Conservation (phyloP, 2,329 filamentous ascomycete species). For the Aspergillus neoniger region DNA sequence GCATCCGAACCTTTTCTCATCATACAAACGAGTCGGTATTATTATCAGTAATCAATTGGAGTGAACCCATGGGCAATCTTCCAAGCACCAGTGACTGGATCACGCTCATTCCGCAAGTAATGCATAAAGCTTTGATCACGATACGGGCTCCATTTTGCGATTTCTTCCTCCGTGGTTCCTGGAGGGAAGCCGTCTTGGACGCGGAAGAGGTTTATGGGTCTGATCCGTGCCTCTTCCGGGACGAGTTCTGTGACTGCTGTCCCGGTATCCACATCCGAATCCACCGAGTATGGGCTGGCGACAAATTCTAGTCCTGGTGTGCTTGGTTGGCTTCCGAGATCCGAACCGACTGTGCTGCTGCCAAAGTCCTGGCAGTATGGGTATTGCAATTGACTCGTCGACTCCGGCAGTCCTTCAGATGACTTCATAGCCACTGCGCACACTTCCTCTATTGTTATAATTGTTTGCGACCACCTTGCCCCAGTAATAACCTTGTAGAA, state of each 20-base stretch:
- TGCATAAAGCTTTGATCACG: slow-evolving; percentile 25
- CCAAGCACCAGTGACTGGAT: slow-evolving; percentile 21
- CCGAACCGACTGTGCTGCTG: neutral
- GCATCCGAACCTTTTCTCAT: too few relatives aligned
- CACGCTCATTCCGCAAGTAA: slow-evolving; percentile 25
- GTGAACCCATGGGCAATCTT: slow-evolving; percentile 20
- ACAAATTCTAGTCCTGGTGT: neutral
- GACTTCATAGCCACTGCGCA: slow-evolving; percentile 13
- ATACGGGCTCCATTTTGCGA: slow-evolving; percentile 23
- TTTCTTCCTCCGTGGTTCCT: slow-evolving; percentile 14
- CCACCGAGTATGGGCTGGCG: neutral
- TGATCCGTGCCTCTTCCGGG: slow-evolving; percentile 28
- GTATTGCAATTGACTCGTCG: neutral
- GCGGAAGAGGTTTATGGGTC: slow-evolving; percentile 27
- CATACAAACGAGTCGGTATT: neutral
- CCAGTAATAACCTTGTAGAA: slow-evolving; percentile 23
- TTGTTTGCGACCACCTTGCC: slow-evolving; percentile 18
- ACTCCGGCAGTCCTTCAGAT: neutral
- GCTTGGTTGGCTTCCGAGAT: neutral
- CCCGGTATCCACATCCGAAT: neutral
- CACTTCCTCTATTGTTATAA: slow-evolving; percentile 37
- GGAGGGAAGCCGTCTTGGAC: slow-evolving; percentile 12
- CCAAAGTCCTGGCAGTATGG: neutral
- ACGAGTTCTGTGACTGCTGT: neutral
- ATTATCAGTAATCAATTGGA: neutral